These are phyloP conservation scores for Debaryomyces maramus DNA, from an alignment of 805 yeast species.

Conservation along the genomic window DNA sequence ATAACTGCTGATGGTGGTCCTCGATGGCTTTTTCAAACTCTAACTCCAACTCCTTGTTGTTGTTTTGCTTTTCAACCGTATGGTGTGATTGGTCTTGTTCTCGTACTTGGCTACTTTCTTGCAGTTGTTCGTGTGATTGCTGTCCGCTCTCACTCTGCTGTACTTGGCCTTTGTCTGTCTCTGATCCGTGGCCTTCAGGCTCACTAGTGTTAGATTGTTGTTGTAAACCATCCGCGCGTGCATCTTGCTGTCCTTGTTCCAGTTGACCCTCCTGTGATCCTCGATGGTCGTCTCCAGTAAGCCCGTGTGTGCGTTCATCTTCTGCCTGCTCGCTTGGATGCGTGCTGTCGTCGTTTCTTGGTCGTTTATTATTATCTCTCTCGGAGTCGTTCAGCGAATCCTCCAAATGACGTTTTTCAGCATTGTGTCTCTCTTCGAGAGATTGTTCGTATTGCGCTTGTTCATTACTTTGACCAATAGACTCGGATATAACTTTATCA, in stretches of 20 bases:
- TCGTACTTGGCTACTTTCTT: background rate
- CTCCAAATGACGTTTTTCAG: background rate
- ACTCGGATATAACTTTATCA: constrained; percentile 20
- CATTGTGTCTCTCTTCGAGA: background rate
- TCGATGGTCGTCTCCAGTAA: background rate
- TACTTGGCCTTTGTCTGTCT: background rate
- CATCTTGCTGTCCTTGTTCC: background rate
- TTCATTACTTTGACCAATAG: constrained; percentile 10
- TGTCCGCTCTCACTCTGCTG: background rate
- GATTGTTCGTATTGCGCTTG: background rate
- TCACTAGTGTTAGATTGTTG: background rate
- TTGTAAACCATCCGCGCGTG: background rate
- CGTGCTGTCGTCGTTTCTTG: background rate
- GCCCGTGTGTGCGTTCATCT: background rate
- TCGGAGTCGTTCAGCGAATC: background rate
- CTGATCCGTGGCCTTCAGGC: background rate
- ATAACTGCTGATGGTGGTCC: constrained; percentile 14
- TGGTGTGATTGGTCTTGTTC: background rate
- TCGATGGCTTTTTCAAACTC: constrained; percentile 21
- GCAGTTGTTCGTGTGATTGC: constrained; percentile 1
- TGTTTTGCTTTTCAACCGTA: background rate
- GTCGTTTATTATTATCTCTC: constrained; percentile 1
- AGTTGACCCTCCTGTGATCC: background rate
- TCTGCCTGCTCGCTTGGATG: background rate
- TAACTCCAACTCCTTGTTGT: constrained; percentile 12